These are phyloP conservation scores for Paracamarosporium sp. DNA, from an alignment of 2,329 filamentous ascomycete species.

Conservation along the genomic window DNA sequence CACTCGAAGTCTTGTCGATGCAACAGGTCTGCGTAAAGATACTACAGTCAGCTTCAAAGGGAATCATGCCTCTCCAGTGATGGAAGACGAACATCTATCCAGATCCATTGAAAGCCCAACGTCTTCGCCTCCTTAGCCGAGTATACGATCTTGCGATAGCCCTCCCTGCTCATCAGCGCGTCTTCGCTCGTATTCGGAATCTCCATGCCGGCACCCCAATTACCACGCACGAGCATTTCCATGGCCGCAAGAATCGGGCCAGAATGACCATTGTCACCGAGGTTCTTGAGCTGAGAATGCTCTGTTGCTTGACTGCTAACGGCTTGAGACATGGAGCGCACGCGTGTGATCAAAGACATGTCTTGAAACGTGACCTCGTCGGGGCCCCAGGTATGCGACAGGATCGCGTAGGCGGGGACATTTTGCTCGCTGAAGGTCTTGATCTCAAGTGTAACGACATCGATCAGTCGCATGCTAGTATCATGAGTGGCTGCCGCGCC, in stretches of 20 bases:
- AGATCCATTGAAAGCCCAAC: constrained; percentile 23
- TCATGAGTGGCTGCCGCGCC: not conserved
- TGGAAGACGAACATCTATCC: constrained; percentile 24
- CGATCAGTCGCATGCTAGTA: constrained; percentile 32
- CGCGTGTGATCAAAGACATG: constrained; percentile 23
- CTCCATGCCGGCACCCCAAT: constrained; percentile 10
- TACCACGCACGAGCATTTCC: constrained; percentile 26
- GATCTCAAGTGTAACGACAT: constrained; percentile 30
- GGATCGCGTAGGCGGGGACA: constrained; percentile 29
- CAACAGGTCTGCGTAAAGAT: constrained; percentile 20
- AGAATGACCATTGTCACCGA: not conserved
- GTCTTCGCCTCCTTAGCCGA: constrained; percentile 18
- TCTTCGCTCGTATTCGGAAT: constrained; percentile 17
- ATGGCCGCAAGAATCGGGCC: constrained; percentile 23
- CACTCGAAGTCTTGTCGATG: constrained; percentile 30
- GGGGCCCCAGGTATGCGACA: constrained; percentile 29
- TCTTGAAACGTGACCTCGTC: constrained; percentile 28
- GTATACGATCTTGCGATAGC: constrained; percentile 27
- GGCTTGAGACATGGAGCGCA: constrained; percentile 14
- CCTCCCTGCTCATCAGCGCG: constrained; percentile 21
- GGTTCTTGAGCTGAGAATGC: not conserved
- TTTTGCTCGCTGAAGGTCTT: constrained; percentile 28
- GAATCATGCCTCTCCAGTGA: not conserved
- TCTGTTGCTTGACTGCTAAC: constrained; percentile 6
- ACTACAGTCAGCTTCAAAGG: not conserved